Conservation (phyloP, 2,329 filamentous ascomycete species). For the Aureobasidium melanogenum region DNA sequence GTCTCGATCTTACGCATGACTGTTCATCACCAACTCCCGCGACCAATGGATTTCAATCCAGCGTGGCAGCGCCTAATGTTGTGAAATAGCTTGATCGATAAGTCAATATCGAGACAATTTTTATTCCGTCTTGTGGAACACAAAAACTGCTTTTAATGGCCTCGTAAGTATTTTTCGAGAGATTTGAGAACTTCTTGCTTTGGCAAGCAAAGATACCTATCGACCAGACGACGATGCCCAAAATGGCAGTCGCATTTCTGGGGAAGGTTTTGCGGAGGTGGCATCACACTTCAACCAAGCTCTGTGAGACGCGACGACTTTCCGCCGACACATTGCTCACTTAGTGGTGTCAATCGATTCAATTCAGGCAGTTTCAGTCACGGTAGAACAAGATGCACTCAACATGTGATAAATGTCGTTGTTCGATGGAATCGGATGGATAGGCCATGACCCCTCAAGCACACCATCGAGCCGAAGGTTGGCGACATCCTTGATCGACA, state of each 20-base stretch:
- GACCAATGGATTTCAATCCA: no score
- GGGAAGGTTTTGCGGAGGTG: not conserved
- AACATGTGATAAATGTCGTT: not conserved
- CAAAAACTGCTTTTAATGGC: no score
- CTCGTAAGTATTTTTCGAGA: not conserved
- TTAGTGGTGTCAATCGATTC: no score
- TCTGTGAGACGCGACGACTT: not conserved
- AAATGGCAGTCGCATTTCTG: not conserved
- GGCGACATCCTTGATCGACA: conserved; percentile 4
- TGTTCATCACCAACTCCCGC: no score
- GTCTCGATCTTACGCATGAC: no score
- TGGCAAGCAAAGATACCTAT: not conserved
- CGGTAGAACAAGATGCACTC: not conserved
- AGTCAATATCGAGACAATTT: no score
- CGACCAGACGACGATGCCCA: not conserved
- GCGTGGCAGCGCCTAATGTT: no score
- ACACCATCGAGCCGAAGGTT: not conserved
- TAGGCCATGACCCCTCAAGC: not conserved
- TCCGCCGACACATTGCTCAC: not conserved
- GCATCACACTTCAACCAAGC: not conserved
- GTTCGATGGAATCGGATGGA: not conserved
- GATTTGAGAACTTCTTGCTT: not conserved
- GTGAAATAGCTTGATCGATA: no score
- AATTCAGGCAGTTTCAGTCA: not conserved
- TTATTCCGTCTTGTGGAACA: no score